These are phyloP conservation scores for Ilyonectria destructans DNA, from an alignment of 2,329 filamentous ascomycete species.

Conservation along the genomic window DNA sequence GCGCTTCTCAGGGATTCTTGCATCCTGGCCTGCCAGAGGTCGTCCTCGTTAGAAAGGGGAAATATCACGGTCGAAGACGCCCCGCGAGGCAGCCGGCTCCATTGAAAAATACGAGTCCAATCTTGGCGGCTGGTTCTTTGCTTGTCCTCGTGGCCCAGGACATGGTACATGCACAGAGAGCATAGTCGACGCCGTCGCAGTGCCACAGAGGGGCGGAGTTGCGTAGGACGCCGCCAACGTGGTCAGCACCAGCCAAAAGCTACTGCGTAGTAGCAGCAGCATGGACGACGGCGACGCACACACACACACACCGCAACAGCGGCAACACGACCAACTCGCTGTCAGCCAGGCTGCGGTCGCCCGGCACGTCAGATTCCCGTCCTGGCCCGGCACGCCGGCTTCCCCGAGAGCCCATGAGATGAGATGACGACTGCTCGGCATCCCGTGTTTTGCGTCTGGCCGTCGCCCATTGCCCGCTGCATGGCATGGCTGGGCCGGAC, in stretches of 20 bases:
- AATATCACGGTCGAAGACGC: conserved; percentile 6
- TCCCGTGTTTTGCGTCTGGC: neutral
- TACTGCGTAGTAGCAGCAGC: neutral
- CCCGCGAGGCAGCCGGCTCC: neutral
- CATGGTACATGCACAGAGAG: conserved; percentile 3
- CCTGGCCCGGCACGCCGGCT: conserved; percentile 6
- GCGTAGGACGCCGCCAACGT: conserved; percentile 25
- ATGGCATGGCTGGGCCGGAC: conserved; percentile 10
- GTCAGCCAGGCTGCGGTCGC: conserved; percentile 28
- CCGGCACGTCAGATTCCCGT: conserved; percentile 10
- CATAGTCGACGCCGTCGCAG: conserved; percentile 13
- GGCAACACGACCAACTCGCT: neutral
- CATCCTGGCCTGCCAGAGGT: conserved; percentile 11
- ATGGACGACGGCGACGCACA: conserved; percentile 2
- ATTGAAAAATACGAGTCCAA: neutral
- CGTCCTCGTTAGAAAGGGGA: conserved; percentile 14
- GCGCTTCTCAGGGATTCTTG: conserved; percentile 14
- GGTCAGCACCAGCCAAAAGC: conserved; percentile 31
- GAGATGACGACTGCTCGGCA: conserved; percentile 5
- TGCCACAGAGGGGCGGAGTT: conserved; percentile 29
- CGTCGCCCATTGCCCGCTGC: neutral
- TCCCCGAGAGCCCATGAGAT: conserved; percentile 18
- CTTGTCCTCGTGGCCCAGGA: neutral
- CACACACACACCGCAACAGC: neutral
- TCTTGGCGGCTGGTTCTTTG: neutral